Evolutionary conservation across 106 monocot genomes (phyloP).

Genomic region (Dioscorea alata): DNA sequence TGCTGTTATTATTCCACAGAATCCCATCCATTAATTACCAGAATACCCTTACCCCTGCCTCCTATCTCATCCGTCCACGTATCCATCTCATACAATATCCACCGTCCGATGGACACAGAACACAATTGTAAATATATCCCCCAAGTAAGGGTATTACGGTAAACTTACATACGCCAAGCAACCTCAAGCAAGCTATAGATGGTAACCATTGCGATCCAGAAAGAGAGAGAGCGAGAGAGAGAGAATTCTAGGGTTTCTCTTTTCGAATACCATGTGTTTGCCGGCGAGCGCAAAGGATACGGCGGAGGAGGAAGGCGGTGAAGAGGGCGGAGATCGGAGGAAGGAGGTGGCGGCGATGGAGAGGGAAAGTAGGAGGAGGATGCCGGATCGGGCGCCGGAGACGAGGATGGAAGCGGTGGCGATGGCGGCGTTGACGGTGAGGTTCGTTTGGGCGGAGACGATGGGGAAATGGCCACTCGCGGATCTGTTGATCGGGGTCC

Average conservation of each 20-base stretch:
- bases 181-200: too few species aligned
- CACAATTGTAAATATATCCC: neutral
- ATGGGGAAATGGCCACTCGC: slow-evolving; percentile 47
- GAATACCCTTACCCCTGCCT: too few species aligned
- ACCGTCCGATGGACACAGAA: too few species aligned
- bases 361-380: neutral
- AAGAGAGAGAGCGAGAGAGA: slow-evolving; percentile 6
- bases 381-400: slow-evolving; percentile 22
- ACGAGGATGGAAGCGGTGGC: slow-evolving; percentile 22
- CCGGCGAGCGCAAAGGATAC: neutral
- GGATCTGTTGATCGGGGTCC: slow-evolving; percentile 39
- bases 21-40: too few species aligned
- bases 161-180: too few species aligned
- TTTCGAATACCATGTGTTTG: neutral
- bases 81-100: too few species aligned
- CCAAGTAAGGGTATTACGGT: neutral
- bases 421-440: slow-evolving; percentile 12
- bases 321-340: neutral
- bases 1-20: too few species aligned
- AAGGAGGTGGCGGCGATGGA: neutral
- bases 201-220: neutral
- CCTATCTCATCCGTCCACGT: too few species aligned
- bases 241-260: slow-evolving; percentile 9
- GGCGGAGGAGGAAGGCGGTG: slow-evolving; percentile 1
- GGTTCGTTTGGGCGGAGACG: slow-evolving; percentile 36